Evolutionary conservation across 768 basidiomycete genomes (phyloP), one percentile per base, ranked within the genome.

Genomic region (Leucocoprinus sp.): DNA sequence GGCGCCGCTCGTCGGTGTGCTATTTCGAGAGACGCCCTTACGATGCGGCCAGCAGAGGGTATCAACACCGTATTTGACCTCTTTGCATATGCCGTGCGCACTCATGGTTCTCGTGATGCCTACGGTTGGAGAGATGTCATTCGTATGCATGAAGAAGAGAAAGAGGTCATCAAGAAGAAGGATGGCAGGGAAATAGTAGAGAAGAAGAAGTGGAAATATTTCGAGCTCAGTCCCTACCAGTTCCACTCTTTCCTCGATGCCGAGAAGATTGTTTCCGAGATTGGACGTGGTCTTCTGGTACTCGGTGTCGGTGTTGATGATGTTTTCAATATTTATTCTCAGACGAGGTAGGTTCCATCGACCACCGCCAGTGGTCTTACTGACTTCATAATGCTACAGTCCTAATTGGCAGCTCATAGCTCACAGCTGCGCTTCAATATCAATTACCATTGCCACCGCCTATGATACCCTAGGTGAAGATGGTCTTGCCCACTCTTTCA

Each of bases 121-220:
- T 60, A 89, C 5, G 95, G 93, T 0, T 84, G 79, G 72, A 71
- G 96, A 26, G 86, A 89, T 45, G 55, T 93, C 24, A 57, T 88
- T 43, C 58, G 68, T 5, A 67, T 81, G 18, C 70, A 90, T 58
- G 80, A 89, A 55, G 95, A 97, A 65, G 83, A 82, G 60, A 97
- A 96, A 68, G 80, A 91, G 56, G 77, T 97, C 26, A 84, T 75
- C 59, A 93, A 92, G 72, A 67, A 70, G 23, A 79, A 93, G 34
- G 82, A 72, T 4, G 95, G 93, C 24, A 82, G 92, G 62, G 78
- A 91, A 61, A 71, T 82, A 23, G 79, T 65, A 2, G 87, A 98
- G 72, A 89, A 68, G 62, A 99, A 99, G 77, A 89, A 74, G 45
- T 99, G 95, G 95, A 90, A 85, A 60, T 98, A 84, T 65, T 99